Evolutionary conservation across 2,329 filamentous ascomycete genomes (phyloP).

Genomic region (Claviceps spartinae): DNA sequence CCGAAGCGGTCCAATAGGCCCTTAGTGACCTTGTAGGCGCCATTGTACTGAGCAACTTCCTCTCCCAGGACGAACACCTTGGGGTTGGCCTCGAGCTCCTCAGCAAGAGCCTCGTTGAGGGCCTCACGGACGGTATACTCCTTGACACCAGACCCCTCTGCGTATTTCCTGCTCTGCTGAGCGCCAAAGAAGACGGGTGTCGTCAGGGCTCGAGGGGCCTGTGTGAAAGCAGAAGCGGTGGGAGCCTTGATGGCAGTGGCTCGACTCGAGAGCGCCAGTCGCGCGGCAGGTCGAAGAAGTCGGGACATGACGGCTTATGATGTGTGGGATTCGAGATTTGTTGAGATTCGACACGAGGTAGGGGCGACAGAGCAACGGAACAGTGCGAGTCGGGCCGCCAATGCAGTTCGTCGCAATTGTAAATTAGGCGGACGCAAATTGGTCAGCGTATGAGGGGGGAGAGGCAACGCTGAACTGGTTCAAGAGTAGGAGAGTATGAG

Average conservation of each 20-base stretch:
- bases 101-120: conserved; percentile 91
- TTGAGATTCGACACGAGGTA: conserved; percentile 3
- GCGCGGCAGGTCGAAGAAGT: conserved; percentile 36
- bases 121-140: conserved; percentile 96
- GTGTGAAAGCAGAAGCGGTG: conserved; percentile 21
- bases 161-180: conserved; percentile 40
- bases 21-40: conserved; percentile 99
- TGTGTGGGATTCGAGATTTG: conserved; percentile 5
- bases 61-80: conserved; percentile 96
- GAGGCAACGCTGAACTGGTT: background rate
- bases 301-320: conserved; percentile 30
- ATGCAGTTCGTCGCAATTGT: conserved; percentile 6
- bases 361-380: conserved; percentile 1
- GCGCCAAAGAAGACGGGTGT: conserved; percentile 25
- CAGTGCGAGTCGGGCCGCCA: conserved; percentile 7
- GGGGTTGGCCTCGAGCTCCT: conserved; percentile 86
- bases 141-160: conserved; percentile 53
- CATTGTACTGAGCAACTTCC: conserved; percentile 99
- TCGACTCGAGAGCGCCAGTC: conserved; percentile 32
- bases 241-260: conserved; percentile 20
- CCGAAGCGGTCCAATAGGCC: conserved; percentile 94
- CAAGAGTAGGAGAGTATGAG: conserved; percentile 1
- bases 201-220: conserved; percentile 20
- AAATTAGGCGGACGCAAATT: background rate
- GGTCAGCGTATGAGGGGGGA: background rate